phyloP scores from a whole-genome alignment of 2,329 filamentous ascomycete genomes.

The Verticillium tricorpus region DNA sequence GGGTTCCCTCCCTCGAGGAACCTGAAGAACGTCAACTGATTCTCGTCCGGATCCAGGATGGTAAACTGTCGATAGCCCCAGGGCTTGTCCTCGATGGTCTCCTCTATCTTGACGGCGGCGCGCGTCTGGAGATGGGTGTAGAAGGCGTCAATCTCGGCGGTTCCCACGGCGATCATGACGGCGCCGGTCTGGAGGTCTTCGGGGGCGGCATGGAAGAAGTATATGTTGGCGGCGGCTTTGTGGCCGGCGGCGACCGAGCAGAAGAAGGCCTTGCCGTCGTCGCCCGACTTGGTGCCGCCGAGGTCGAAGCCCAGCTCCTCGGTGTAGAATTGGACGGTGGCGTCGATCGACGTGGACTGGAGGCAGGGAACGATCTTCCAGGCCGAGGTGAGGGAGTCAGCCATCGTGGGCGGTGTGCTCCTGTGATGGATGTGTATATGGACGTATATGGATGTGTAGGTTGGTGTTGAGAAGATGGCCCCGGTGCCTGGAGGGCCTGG shows the following conservation, averaged over 20 bases:
- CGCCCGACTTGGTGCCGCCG: neutral
- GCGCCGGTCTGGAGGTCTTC: neutral
- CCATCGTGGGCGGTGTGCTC: neutral
- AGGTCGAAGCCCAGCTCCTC: slow-evolving; percentile 3
- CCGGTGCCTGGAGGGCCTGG: neutral
- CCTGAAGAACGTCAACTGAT: slow-evolving; percentile 5
- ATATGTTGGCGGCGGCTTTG: slow-evolving; percentile 6
- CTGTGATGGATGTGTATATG: no score
- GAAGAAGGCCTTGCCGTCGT: neutral
- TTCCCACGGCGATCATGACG: slow-evolving; percentile 4
- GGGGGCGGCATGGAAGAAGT: slow-evolving; percentile 3
- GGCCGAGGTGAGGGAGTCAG: neutral
- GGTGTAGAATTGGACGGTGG: slow-evolving; percentile 2
- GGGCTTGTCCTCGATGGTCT: slow-evolving; percentile 1
- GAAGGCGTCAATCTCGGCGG: neutral
- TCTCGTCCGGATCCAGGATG: slow-evolving; percentile 3
- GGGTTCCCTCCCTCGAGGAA: slow-evolving; percentile 6
- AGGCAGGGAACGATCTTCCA: slow-evolving; percentile 10
- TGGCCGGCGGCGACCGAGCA: slow-evolving; percentile 3
- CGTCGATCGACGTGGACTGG: neutral
- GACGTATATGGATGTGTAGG: no score
- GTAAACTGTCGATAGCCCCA: slow-evolving; percentile 6
- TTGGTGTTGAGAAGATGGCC: neutral
- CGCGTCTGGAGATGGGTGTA: neutral
- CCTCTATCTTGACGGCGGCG: neutral